Conservation (phyloP, 73 alveolate species). For the Breviolum minutum region DNA sequence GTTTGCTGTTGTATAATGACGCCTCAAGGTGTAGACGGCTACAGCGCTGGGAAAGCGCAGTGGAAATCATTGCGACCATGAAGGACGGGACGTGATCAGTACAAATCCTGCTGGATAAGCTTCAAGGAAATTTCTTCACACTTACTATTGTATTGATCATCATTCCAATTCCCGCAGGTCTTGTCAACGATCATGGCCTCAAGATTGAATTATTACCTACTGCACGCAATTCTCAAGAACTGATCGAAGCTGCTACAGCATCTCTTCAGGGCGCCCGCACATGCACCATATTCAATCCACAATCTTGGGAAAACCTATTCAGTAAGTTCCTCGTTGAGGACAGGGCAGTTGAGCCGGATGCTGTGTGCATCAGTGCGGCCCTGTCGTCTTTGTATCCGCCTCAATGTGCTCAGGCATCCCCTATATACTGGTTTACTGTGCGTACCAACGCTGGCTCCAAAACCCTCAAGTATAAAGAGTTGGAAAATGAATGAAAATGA, state of each 20-base stretch:
- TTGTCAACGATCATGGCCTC: too few relatives aligned
- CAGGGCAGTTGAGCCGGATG: slow-evolving; percentile 13
- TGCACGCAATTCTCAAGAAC: neutral
- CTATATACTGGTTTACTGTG: too few relatives aligned
- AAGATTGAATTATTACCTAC: too few relatives aligned
- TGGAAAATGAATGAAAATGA: neutral
- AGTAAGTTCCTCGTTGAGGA: neutral
- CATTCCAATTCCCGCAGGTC: neutral
- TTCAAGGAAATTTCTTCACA: neutral
- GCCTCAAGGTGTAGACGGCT: slow-evolving; percentile 7
- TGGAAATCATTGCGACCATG: neutral
- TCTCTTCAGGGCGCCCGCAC: too few relatives aligned
- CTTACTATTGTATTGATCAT: neutral
- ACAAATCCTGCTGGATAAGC: neutral
- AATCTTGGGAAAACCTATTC: too few relatives aligned
- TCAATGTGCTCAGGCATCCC: neutral
- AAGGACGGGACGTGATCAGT: neutral
- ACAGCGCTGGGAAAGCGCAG: slow-evolving; percentile 23
- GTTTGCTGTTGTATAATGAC: neutral
- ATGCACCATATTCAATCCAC: neutral
- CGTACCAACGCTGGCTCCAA: too few relatives aligned
- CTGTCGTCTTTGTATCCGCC: neutral
- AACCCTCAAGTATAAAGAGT: neutral
- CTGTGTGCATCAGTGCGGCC: slow-evolving; percentile 55
- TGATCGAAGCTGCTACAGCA: neutral